Base-by-base conservation (phyloP, 192 early-diverging fungal species). In the Lobulomyces angularis region DNA sequence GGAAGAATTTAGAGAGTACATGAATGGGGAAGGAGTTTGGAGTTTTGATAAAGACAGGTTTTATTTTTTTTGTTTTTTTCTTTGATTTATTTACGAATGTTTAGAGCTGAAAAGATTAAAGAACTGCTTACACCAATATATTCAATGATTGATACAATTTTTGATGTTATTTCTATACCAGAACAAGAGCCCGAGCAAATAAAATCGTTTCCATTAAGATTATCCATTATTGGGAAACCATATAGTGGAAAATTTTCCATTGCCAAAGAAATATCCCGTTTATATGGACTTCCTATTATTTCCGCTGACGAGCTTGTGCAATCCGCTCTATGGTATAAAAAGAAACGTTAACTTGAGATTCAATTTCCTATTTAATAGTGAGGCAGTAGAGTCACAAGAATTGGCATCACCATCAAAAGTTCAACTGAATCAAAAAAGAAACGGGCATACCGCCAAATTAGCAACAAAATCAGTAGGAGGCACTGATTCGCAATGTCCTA, bases 1-100 rank as follows among this genome's bases (percentile, higher is more conserved):
- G 20, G 34, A 53, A 14, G 74, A 77, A 51, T 71, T 77, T 28
- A 44, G 50, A 9, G 57, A 77, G 20, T 77, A 77, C 42, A 29
- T 77, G 19, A 30, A 49, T 25, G 68, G 65, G 8, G 31, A 39
- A 16, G 67, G 65, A 3, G 43, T 51, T 27, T 76, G 73, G 73
- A 28, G 32, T 11, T 58, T 44, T 27, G n/a, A 31, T 7, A 38
- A 9, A 4, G 56, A 58, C 9, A 30, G 21, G 27, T 64, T 25
- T 45, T 38, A 35, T 27, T 1, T n/a, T n/a, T n/a, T n/a, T n/a
- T n/a, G n/a, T n/a, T n/a, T n/a, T n/a, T n/a, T n/a, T n/a, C n/a
- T n/a, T n/a, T n/a, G n/a, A n/a, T n/a, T n/a, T n/a, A n/a, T n/a
- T n/a, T n/a, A n/a, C n/a, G n/a, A n/a, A n/a, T n/a, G n/a, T n/a